Conservation (phyloP, 306 rosid genomes). For the Begonia fuchsioides region DNA sequence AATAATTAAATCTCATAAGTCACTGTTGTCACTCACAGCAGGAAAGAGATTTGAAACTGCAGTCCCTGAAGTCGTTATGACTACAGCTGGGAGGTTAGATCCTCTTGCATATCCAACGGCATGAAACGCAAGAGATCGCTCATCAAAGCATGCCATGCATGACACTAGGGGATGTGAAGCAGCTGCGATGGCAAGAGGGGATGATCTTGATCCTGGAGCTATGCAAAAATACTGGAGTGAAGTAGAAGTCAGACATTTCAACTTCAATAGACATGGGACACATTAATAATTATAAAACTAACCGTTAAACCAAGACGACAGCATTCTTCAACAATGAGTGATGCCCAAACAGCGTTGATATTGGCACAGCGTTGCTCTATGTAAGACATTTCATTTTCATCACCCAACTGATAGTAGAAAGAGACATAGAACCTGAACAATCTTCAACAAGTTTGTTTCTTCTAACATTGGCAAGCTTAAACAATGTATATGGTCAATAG, state of each 20-base stretch:
- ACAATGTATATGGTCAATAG: background rate
- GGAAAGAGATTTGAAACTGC: conserved; percentile 97
- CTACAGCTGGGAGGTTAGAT: conserved; percentile 74
- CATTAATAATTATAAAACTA: conserved; percentile 22
- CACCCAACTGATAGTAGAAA: conserved; percentile 62
- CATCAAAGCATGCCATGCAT: conserved; percentile 77
- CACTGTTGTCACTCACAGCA: conserved; percentile 51
- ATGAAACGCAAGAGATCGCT: conserved; percentile 93
- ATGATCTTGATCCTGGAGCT: conserved; percentile 97
- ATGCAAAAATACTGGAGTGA: conserved; percentile 78
- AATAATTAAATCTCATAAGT: background rate
- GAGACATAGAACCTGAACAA: conserved; percentile 20
- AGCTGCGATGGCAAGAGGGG: conserved; percentile 98
- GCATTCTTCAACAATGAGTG: conserved; percentile 86
- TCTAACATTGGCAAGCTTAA: conserved; percentile 12
- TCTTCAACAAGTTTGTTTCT: conserved; percentile 17
- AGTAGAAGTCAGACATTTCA: conserved; percentile 27
- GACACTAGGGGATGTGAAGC: conserved; percentile 61
- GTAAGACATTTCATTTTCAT: conserved; percentile 20
- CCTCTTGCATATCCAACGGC: conserved; percentile 97
- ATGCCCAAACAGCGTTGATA: conserved; percentile 83
- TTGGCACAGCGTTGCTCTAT: conserved; percentile 51
- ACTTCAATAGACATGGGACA: conserved; percentile 6
- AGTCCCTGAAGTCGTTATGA: conserved; percentile 92
- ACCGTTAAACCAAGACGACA: conserved; percentile 89